phyloP scores from a whole-genome alignment of 805 yeast species.

The Ascoidea rubescens region DNA sequence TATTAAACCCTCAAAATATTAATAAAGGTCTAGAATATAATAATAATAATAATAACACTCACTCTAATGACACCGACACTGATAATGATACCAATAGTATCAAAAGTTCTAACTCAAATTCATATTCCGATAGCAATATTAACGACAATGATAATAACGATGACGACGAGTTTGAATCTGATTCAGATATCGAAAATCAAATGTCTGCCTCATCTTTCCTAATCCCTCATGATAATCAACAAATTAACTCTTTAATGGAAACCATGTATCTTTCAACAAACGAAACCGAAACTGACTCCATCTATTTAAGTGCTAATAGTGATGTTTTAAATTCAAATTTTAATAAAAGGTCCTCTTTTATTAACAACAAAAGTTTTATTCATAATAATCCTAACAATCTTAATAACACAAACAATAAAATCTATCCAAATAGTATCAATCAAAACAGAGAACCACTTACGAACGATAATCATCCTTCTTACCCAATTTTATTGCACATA shows the following conservation, averaged over 20 bases:
- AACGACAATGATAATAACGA: conserved; percentile 20
- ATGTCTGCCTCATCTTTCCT: conserved; percentile 20
- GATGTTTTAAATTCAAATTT: conserved; percentile 2
- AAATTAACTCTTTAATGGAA: neutral
- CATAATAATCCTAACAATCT: neutral
- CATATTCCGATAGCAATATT: conserved; percentile 14
- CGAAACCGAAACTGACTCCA: conserved; percentile 1
- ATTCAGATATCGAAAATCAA: conserved; percentile 21
- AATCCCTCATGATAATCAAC: conserved; percentile 1
- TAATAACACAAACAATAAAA: neutral
- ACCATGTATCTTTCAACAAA: neutral
- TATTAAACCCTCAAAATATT: conserved; percentile 25
- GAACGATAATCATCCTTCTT: too few species aligned
- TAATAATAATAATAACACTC: neutral
- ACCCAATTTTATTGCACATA: neutral
- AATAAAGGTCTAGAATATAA: conserved; percentile 10
- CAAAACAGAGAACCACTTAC: neutral
- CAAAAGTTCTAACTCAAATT: neutral
- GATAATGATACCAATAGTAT: conserved; percentile 16
- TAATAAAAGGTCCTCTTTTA: too few species aligned
- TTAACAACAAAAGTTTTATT: neutral
- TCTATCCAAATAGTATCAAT: too few species aligned
- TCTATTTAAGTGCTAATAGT: conserved; percentile 10
- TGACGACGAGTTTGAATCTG: conserved; percentile 12
- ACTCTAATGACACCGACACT: conserved; percentile 4